Evolutionary conservation across 129 eudicot species (phyloP).

Genomic region (Saussurea involucrata): DNA sequence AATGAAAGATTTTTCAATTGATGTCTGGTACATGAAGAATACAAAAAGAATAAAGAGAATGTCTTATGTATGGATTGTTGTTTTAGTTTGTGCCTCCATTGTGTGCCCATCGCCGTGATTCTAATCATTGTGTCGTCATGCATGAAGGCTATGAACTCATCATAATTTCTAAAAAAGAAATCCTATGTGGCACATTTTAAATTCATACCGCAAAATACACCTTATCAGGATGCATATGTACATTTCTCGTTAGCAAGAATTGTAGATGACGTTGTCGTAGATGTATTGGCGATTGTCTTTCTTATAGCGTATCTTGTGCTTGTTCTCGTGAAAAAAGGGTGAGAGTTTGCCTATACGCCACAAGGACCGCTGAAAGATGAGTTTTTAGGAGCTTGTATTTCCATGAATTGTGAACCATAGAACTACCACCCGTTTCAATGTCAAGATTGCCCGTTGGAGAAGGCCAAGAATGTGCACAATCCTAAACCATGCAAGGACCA

Average conservation of each 20-base stretch:
- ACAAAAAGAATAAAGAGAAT: too few species aligned
- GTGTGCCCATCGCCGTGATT: too few species aligned
- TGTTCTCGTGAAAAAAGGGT: constrained; percentile 76
- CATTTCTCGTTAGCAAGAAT: constrained; percentile 67
- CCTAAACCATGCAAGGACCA: constrained; percentile 76
- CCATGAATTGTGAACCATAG: constrained; percentile 41
- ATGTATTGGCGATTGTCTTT: constrained; percentile 65
- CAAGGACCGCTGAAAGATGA: constrained; percentile 66
- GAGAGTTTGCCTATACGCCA: constrained; percentile 75
- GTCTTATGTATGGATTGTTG: too few species aligned
- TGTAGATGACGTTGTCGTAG: constrained; percentile 64
- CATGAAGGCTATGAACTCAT: too few species aligned
- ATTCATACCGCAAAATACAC: too few species aligned
- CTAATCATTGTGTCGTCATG: too few species aligned
- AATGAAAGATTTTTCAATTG: too few species aligned
- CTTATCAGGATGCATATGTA: constrained; percentile 64
- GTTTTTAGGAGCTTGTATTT: constrained; percentile 42
- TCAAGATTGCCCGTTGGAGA: constrained; percentile 74
- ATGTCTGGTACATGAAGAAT: too few species aligned
- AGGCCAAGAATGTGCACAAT: constrained; percentile 33
- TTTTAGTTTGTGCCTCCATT: too few species aligned
- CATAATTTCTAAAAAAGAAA: too few species aligned
- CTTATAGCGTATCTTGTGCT: constrained; percentile 63
- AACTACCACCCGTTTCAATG: constrained; percentile 36
- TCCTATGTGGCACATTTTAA: too few species aligned